Base-by-base conservation (phyloP, 1,284 basidiomycete genomes). In the Leccinum solheimii region DNA sequence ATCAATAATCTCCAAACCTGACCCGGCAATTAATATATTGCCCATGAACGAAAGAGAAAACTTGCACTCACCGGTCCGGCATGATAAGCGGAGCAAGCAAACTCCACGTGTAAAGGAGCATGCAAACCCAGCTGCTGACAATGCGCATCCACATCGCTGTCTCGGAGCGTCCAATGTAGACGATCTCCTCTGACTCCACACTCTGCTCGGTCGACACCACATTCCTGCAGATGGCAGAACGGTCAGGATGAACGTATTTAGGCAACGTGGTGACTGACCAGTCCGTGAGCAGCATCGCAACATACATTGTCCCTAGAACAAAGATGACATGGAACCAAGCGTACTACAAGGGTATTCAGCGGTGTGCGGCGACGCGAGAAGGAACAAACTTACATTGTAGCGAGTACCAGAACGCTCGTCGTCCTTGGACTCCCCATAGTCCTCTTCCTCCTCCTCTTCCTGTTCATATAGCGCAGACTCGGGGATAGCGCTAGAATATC, bases 71-170 rank as follows among this genome's bases (percentile, higher is more conserved):
- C 90, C 91, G 80, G 70, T 93, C 96, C 53, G 95, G 95, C 84
- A 95, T 81, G 32, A 97, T 63, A 34, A 95, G 90, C 1, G 96
- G 96, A 10, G 94, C 96, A 50, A 97, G 70, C 64, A 96, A 77
- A 70, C 92, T 96, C 95, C 95, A 97, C 36, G 86, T 84, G 75
- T 97, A 98, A 55, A 98, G 79, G 49, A 87, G 71, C 78, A 96
- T 91, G 76, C 94, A 97, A 36, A 96, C 83, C 95, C 96, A 99
- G 69, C 92, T 92, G 54, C 94, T 96, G 38, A 98, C 91, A 52
- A 98, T 85, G 5, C 97, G 83, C 93, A 98, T 98, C 97, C 97
- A 99, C 97, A 99, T 99, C 3, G 97, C 95, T 5, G 93, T 91
- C 72, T 95, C 92, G 10, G 94, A 97, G 54, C 95, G 87, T 23